A percentile compares a stretch with the other conserved stretches of the same genome.
phyloP scores from a whole-genome alignment of 2,329 filamentous ascomycete species.

The Colletotrichum tamarilloi region DNA sequence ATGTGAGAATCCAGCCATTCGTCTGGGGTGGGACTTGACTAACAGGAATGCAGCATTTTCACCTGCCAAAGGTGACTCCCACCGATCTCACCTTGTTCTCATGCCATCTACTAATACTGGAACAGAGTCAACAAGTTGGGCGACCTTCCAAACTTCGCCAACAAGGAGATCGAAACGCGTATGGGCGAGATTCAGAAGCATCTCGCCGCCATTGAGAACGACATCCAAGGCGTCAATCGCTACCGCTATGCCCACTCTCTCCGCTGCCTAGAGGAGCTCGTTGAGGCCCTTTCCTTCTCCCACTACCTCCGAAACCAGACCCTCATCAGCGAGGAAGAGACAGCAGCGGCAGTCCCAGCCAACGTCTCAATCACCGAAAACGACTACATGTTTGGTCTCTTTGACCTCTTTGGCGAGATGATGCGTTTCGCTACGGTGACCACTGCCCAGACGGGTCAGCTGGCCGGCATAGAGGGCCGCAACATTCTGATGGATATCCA shows the following conservation, averaged over 20 bases:
- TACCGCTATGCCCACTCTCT: constrained; percentile 85
- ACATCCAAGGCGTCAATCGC: constrained; percentile 82
- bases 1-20: constrained; percentile 68
- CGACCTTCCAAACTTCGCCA: constrained; percentile 55
- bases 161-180: constrained; percentile 76
- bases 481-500: constrained; percentile 86
- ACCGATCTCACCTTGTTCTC: background rate
- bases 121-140: constrained; percentile 33
- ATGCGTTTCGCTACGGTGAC: constrained; percentile 96
- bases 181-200: constrained; percentile 77
- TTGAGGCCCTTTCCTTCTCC: constrained; percentile 89
- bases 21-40: background rate
- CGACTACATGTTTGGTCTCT: constrained; percentile 91
- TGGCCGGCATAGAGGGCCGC: constrained; percentile 53
- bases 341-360: constrained; percentile 58
- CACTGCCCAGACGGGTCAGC: constrained; percentile 77
- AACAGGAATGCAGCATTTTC: constrained; percentile 47
- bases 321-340: constrained; percentile 76
- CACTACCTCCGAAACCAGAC: constrained; percentile 85
- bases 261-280: constrained; percentile 91
- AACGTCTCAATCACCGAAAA: constrained; percentile 77
- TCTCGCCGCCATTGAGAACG: constrained; percentile 74
- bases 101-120: constrained; percentile 16
- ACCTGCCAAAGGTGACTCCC: constrained; percentile 50
- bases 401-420: constrained; percentile 94